Percentiles rank a stretch among this genome's conserved stretches.
phyloP scores from a whole-genome alignment of 352 stramenopile species.

The Saprolegnia parasitica region DNA sequence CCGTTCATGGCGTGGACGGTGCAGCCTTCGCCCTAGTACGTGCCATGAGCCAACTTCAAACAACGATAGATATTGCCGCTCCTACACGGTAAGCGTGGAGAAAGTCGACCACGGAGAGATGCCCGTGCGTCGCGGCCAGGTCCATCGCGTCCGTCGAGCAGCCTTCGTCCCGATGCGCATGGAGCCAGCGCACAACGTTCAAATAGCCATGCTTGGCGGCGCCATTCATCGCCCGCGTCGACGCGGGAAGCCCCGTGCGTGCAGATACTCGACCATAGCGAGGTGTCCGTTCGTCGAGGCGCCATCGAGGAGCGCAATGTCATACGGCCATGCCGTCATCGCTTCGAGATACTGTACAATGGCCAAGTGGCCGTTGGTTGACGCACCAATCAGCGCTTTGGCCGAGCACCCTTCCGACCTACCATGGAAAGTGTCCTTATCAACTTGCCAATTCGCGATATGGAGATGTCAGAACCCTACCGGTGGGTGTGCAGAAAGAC shows the following conservation, averaged over 20 bases:
- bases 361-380: constrained; percentile 28
- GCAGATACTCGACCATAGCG: too few species aligned
- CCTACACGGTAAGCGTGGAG: constrained; percentile 27
- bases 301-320: too few species aligned
- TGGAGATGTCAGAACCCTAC: too few species aligned
- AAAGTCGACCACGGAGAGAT: constrained; percentile 32
- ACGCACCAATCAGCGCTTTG: constrained; percentile 29
- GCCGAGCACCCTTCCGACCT: too few species aligned
- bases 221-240: too few species aligned
- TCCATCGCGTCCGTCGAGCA: constrained; percentile 33
- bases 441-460: too few species aligned
- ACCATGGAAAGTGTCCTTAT: too few species aligned
- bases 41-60: too few species aligned
- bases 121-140: constrained; percentile 26
- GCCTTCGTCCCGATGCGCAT: constrained; percentile 24
- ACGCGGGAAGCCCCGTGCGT: too few species aligned
- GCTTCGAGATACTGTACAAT: constrained; percentile 30
- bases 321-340: too few species aligned
- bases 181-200: constrained; percentile 30
- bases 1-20: constrained; percentile 28
- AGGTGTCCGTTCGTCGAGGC: too few species aligned
- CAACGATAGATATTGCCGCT: too few species aligned
- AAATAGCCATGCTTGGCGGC: constrained; percentile 29
- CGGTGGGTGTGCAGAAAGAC: constrained; percentile 29
- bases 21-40: constrained; percentile 27